Evolutionary conservation across 176 grass and related monocot species (phyloP), one percentile per base, ranked within the genome.

Genomic region (Melocanna baccifera): DNA sequence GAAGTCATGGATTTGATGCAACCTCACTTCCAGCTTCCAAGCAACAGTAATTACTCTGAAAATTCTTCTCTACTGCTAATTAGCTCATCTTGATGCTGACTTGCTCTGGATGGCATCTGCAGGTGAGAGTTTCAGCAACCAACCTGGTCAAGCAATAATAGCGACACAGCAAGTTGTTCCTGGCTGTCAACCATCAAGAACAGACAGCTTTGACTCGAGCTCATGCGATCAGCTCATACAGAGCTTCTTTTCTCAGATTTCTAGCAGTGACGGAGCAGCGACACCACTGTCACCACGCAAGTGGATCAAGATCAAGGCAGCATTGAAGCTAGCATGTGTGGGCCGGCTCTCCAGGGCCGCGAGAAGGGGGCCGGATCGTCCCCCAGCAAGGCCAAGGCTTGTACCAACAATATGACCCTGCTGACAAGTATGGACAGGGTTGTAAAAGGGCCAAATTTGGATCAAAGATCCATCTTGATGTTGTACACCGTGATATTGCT

Each of bases 261-360:
- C 81, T 26, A 62, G 69, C 68, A 84, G 51, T 84, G 68, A 74
- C 19, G 40, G 79, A n/a, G 67, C 59, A 26, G 32, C 51, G 0
- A 47, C 23, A 22, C 89, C 85, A 84, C 56, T 87, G 72, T 91
- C 85, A 12, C 85, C 80, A 26, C 80, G 85, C 64, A 91, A 87
- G 36, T 91, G 89, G 89, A 25, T 91, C 69, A 91, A 87, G 69
- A 80, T 91, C 62, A 80, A 57, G 19, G 89, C 81, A 14, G 85
- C 61, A 56, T 16, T 91, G 69, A 91, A 87, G 81, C 53, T 83
- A 67, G 89, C 75, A 69, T 91, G 34, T 12, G 62, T 87, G 28
- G 25, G 81, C 10, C 73, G 89, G 56, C 61, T 62, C 19, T 84
- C 84, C 7, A 90, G 65, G 76, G 75, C 62, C 13, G 80, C 69